Percentiles rank a stretch among this genome's conserved stretches.
Conservation (phyloP, 2,329 filamentous ascomycete genomes). For the Aspergillus sp. region DNA sequence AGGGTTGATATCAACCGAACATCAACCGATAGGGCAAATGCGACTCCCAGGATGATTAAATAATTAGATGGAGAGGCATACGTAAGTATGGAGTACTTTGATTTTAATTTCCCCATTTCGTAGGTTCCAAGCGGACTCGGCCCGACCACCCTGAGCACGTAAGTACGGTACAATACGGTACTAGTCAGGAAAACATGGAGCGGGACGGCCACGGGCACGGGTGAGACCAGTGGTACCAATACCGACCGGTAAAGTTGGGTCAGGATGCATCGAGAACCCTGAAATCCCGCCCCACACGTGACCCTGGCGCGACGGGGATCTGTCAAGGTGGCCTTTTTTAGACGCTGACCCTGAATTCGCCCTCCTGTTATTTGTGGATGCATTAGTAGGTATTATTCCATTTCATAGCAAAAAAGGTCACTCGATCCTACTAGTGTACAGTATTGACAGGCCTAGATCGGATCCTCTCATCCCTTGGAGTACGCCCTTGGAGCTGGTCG, state of each 20-base stretch:
- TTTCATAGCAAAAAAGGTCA: neutral
- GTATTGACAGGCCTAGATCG: too few relatives aligned
- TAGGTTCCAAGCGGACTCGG: neutral
- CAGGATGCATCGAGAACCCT: slow-evolving; percentile 13
- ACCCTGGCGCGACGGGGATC: slow-evolving; percentile 12
- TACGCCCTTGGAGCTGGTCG: neutral
- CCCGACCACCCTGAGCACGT: neutral
- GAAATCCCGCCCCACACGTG: slow-evolving; percentile 16
- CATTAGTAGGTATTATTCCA: neutral
- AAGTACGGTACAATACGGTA: neutral
- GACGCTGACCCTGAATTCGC: neutral
- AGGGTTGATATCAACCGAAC: neutral
- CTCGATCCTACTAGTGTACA: too few relatives aligned
- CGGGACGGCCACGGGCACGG: neutral
- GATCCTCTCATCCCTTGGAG: neutral
- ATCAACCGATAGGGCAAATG: neutral
- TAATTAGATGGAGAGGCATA: neutral
- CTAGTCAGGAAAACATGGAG: neutral
- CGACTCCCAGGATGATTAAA: neutral
- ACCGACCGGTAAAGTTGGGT: slow-evolving; percentile 13
- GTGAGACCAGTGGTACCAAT: slow-evolving; percentile 1
- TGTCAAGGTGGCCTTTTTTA: slow-evolving; percentile 20
- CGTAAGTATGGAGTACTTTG: neutral
- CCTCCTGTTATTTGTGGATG: neutral
- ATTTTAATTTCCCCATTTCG: neutral